Evolutionary conservation across 352 stramenopile species (phyloP).

Genomic region (Phytopythium oedochilum): DNA sequence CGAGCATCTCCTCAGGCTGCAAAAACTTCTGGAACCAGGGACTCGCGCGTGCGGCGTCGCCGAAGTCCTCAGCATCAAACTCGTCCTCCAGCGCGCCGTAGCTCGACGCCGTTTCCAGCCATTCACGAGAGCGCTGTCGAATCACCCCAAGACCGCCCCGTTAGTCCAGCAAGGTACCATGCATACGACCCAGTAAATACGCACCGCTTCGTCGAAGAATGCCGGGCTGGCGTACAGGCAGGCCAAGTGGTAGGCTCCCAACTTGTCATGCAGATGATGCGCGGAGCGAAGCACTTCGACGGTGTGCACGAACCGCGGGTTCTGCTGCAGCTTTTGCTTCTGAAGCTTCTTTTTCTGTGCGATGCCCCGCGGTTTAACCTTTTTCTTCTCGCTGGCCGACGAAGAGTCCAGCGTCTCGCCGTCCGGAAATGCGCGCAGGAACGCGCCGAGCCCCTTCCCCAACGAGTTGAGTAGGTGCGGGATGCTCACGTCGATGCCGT

Average conservation of each 20-base stretch:
- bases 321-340: constrained; percentile 6
- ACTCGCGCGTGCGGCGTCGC: constrained; percentile 34
- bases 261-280: constrained; percentile 82
- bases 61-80: constrained; percentile 59
- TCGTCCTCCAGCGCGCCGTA: constrained; percentile 77
- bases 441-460: constrained; percentile 49
- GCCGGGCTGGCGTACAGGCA: constrained; percentile 48
- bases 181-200: no score
- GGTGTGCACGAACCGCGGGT: constrained; percentile 34
- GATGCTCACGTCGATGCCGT: constrained; percentile 58
- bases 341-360: constrained; percentile 4
- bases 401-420: neutral
- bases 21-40: constrained; percentile 59
- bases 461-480: constrained; percentile 65
- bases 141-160: no score
- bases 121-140: constrained; percentile 54
- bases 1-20: constrained; percentile 30
- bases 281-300: constrained; percentile 61
- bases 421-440: constrained; percentile 24
- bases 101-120: constrained; percentile 74
- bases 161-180: no score
- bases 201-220: constrained; percentile 58
- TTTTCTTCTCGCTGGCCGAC: constrained; percentile 1
- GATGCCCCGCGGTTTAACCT: constrained; percentile 1
- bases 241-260: constrained; percentile 72